A percentile compares a stretch with the other conserved stretches of the same genome.
phyloP scores from a whole-genome alignment of 139 green algal genomes.

The Raphidocelis subcapitata region DNA sequence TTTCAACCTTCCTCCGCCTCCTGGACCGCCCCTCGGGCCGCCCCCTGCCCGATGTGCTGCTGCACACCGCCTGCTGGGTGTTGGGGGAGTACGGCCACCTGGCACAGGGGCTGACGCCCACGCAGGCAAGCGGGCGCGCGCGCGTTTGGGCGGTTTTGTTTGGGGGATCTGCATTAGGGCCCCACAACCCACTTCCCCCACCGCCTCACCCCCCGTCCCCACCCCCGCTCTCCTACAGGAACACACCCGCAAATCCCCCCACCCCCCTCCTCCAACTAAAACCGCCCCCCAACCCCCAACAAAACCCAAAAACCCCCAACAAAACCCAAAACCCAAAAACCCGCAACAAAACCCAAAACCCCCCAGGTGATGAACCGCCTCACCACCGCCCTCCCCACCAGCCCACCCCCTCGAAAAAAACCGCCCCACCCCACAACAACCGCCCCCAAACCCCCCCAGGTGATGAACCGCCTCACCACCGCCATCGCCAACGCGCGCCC shows the following conservation, averaged over 20 bases:
- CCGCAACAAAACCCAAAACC: too few relatives aligned
- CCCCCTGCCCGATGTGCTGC: slow-evolving; percentile 66
- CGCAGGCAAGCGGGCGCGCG: not conserved
- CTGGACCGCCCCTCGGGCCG: not conserved
- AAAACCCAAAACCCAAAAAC: not conserved
- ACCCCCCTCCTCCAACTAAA: too few relatives aligned
- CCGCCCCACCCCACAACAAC: not conserved
- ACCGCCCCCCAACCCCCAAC: too few relatives aligned
- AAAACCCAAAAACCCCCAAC: not conserved
- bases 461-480: slow-evolving; percentile 55
- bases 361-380: slow-evolving; percentile 37
- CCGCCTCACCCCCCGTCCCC: too few relatives aligned
- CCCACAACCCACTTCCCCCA: too few relatives aligned
- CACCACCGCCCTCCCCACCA: not conserved
- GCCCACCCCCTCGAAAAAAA: not conserved
- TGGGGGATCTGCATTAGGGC: too few relatives aligned
- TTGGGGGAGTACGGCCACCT: slow-evolving; percentile 89
- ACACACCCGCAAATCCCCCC: too few relatives aligned
- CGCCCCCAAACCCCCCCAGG: slow-evolving; percentile 21
- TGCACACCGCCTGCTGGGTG: slow-evolving; percentile 75
- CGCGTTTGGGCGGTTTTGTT: not conserved
- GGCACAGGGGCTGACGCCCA: slow-evolving; percentile 14
- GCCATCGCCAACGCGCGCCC: not conserved
- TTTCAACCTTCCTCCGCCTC: too few relatives aligned
- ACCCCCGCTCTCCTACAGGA: too few relatives aligned